phyloP scores from a whole-genome alignment of 1,284 basidiomycete genomes.

The Spongispora temasekensis region DNA sequence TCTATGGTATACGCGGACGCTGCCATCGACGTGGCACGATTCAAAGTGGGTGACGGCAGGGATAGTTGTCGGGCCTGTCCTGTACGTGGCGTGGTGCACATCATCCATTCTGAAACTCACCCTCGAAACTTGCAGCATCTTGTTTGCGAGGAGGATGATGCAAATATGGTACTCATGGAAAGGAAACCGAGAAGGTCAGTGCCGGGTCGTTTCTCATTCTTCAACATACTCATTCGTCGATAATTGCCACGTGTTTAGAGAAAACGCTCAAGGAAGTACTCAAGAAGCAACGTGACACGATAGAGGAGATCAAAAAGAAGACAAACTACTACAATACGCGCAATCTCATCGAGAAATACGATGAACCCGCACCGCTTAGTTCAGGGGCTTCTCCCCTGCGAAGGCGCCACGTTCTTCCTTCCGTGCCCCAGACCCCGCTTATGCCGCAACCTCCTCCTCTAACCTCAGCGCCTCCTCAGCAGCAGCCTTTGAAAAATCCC shows the following conservation, averaged over 20 bases:
- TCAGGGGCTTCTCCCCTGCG: conserved; percentile 38
- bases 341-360: conserved; percentile 90
- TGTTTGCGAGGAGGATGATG: conserved; percentile 81
- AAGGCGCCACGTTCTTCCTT: conserved; percentile 26
- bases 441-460: conserved; percentile 17
- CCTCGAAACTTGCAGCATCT: conserved; percentile 53
- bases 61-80: conserved; percentile 73
- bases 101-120: conserved; percentile 8
- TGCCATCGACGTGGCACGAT: conserved; percentile 48
- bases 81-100: conserved; percentile 54
- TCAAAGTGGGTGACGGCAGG: conserved; percentile 50
- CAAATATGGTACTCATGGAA: conserved; percentile 87
- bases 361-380: conserved; percentile 51
- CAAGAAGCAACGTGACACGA: conserved; percentile 80
- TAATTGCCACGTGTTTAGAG: conserved; percentile 54
- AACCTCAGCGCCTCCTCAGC: conserved; percentile 23
- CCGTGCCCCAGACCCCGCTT: conserved; percentile 26
- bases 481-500: conserved; percentile 23
- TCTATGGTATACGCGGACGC: conserved; percentile 75
- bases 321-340: conserved; percentile 95
- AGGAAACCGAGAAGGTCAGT: conserved; percentile 82
- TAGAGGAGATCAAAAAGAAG: conserved; percentile 97
- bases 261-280: conserved; percentile 76
- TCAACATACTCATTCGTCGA: not conserved
- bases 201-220: not conserved